Base-by-base conservation (phyloP, 148 eudicot genomes). In the Polygonum maritimum region DNA sequence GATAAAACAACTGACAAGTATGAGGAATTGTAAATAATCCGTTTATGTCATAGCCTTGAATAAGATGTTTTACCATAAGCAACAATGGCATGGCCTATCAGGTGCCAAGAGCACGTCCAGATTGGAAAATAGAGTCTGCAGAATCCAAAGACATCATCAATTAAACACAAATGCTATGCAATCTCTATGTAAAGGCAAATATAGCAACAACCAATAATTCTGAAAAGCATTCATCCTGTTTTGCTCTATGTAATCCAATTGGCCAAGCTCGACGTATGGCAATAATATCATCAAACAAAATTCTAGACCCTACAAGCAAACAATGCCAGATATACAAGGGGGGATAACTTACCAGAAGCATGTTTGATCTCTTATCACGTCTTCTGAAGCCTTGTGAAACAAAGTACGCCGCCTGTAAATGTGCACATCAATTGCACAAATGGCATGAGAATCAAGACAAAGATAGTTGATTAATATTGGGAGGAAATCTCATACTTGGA, bases 101-200 rank as follows among this genome's bases (percentile, higher is more conserved):
- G 97, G 96, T 73, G 89, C 92, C 83, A 94, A 71, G 74, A 82
- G 89, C 81, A 87, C 90, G 77, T 94, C 98, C 74, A 92, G 87
- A 70, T 90, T 91, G 49, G 93, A 85, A 78, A 94, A 86, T 79
- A 94, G 84, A 78, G 87, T 77, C 98, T 94, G 93, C 85, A 80
- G 7, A 57, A 26, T 11, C 13, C 69, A 62, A 62, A 62, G 38
- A 10, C 38, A 62, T 5, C 38, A 26, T 31, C 38, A 31, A 62
- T 62, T 38, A 62, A 62, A 62, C 38, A 31, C 22, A 54, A 19
- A 54, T n/a, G 60, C 7, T 54, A n/a, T 54, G 60, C 19, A 54
- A 54, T n/a, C 26, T 54, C 60, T n/a, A 18, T 7, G 7, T 54
- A 54, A n/a, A 54, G 26, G 60, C 60, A 54, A 18, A 54, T 54